These are phyloP conservation scores for Pelargonium australe DNA, from an alignment of 441 rosid species.

Conservation along the genomic window DNA sequence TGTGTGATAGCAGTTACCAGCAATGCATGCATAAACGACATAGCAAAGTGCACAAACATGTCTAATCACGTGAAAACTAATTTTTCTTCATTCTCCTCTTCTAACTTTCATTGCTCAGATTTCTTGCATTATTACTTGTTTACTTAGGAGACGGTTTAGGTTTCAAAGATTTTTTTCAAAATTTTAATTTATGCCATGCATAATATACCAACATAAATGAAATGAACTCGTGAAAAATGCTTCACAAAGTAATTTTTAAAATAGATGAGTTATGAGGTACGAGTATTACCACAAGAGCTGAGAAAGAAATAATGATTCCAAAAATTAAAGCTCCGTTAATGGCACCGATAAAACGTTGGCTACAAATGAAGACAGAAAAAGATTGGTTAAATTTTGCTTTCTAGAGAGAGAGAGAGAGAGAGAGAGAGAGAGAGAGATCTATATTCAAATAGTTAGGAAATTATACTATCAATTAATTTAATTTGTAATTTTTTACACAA, in stretches of 20 bases:
- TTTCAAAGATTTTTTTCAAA: too few relatives aligned
- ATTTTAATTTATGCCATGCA: too few relatives aligned
- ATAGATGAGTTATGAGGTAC: neutral
- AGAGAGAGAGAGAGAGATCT: neutral
- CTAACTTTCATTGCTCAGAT: too few relatives aligned
- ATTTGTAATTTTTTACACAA: too few relatives aligned
- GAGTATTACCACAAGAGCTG: slow-evolving; percentile 76
- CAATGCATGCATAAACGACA: neutral
- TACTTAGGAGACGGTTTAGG: too few relatives aligned
- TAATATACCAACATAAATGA: too few relatives aligned
- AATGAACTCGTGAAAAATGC: too few relatives aligned
- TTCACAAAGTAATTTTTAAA: too few relatives aligned
- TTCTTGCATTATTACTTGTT: too few relatives aligned
- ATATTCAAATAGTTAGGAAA: neutral
- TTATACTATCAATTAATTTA: too few relatives aligned
- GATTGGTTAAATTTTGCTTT: slow-evolving; percentile 10
- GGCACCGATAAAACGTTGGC: slow-evolving; percentile 83
- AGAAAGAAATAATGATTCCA: slow-evolving; percentile 62
- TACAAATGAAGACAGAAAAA: slow-evolving; percentile 27
- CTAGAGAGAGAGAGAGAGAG: too few relatives aligned
- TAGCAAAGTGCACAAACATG: neutral
- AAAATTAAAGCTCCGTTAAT: slow-evolving; percentile 69
- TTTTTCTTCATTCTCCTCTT: too few relatives aligned
- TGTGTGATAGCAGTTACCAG: neutral
- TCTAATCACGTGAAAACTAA: neutral